These are phyloP conservation scores for Brassica carinata DNA, from an alignment of 345 rosid genomes.

Conservation along the genomic window DNA sequence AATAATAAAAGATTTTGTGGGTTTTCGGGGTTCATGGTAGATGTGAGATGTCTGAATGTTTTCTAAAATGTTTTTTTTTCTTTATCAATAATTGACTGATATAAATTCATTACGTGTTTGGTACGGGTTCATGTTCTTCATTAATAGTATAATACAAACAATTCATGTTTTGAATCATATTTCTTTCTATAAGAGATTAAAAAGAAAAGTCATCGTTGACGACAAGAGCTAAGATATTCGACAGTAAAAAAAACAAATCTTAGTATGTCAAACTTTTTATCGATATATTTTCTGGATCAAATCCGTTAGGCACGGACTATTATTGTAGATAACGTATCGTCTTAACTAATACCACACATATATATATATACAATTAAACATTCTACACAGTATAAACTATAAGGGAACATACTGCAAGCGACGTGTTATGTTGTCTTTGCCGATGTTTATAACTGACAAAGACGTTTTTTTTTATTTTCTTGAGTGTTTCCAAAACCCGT, in stretches of 20 bases:
- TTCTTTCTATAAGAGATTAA: neutral
- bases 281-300: neutral
- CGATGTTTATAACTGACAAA: neutral
- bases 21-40: neutral
- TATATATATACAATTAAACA: too few relatives aligned
- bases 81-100: neutral
- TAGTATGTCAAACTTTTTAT: neutral
- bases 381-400: neutral
- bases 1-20: neutral
- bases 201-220: neutral
- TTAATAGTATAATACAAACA: neutral
- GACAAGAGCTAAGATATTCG: constrained; percentile 3
- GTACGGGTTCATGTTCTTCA: neutral
- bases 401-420: neutral
- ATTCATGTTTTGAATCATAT: neutral
- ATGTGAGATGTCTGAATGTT: neutral
- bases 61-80: neutral
- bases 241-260: neutral
- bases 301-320: neutral
- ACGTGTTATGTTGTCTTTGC: neutral
- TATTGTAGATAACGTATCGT: neutral
- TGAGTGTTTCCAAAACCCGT: neutral
- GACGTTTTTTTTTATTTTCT: neutral
- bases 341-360: too few relatives aligned
- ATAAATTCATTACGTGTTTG: neutral